These are phyloP conservation scores for Salix dunnii DNA, from an alignment of 345 rosid species.

Conservation along the genomic window DNA sequence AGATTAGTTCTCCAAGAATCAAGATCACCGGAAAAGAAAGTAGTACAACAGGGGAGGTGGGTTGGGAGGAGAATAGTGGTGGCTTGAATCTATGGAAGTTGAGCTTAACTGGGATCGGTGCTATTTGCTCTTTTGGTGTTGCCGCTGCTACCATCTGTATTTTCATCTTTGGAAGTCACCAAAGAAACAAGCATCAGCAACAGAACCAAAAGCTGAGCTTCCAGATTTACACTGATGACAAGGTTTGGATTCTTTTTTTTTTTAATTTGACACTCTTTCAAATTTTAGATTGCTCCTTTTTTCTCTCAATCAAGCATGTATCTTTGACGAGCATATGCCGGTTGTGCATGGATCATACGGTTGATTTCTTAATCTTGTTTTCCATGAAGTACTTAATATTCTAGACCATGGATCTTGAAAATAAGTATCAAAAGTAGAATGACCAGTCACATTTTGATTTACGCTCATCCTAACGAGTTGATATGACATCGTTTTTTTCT, in stretches of 20 bases:
- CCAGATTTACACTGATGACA: conserved; percentile 70
- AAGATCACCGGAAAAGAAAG: conserved; percentile 12
- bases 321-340: background rate
- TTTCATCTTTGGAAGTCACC: conserved; percentile 57
- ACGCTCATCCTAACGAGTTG: too few species aligned
- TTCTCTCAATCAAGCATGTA: background rate
- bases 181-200: conserved; percentile 41
- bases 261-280: background rate
- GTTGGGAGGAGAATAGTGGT: conserved; percentile 38
- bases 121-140: conserved; percentile 86
- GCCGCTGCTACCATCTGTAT: conserved; percentile 86
- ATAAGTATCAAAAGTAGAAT: background rate
- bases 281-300: background rate
- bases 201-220: conserved; percentile 53
- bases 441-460: background rate
- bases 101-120: conserved; percentile 82
- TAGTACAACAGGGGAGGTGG: conserved; percentile 12
- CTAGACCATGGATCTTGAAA: background rate
- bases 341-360: background rate
- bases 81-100: conserved; percentile 69
- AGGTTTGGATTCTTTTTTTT: conserved; percentile 36
- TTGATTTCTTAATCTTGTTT: conserved; percentile 6
- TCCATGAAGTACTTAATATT: background rate
- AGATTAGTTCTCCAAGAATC: conserved; percentile 41
- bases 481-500: too few species aligned